Evolutionary conservation across 192 early-diverging fungal genomes (phyloP), one percentile per base, ranked within the genome.

Genomic region (Physocladia obscura): DNA sequence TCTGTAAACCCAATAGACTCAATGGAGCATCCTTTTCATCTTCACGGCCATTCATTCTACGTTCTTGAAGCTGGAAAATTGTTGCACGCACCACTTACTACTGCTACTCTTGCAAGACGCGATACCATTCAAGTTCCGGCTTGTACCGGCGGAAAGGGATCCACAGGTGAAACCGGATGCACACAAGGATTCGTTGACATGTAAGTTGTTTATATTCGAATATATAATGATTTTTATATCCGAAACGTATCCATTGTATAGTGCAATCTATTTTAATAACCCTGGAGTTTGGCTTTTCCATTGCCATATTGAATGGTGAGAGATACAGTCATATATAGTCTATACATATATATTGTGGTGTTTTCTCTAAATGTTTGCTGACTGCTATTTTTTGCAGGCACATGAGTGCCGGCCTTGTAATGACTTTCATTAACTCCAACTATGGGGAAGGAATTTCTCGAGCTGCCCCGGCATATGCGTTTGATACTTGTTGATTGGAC

Each of bases 281-380:
- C 89, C 91, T 15, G 92, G 92, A 52, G 92, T 58, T 79, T 92
- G 90, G 90, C 71, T 91, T 48, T 87, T 93, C 81, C 93, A 94
- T 78, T 95, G 93, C 79, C 93, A 93, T 63, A 88, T 91, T 68
- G 84, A 89, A 49, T 89, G 88, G 84, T 92, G 48, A 79, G 85
- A 59, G 76, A 82, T 57, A 91, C 90, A 32, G 79, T 94, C 36
- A 6, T 11, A 11, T 54, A 8, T 22, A 22, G 15, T 54, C 22
- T 22, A 15, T 54, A 8, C 26, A 22, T 27, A 22, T n/a, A n/a
- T n/a, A n/a, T n/a, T n/a, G n/a, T n/a, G n/a, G n/a, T n/a, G n/a
- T n/a, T n/a, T n/a, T n/a, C n/a, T n/a, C n/a, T n/a, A n/a, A n/a
- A n/a, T n/a, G n/a, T n/a, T n/a, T n/a, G n/a, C n/a, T n/a, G n/a